These are phyloP conservation scores for Amaranthus palmeri DNA, from an alignment of 148 eudicot species.

Conservation along the genomic window DNA sequence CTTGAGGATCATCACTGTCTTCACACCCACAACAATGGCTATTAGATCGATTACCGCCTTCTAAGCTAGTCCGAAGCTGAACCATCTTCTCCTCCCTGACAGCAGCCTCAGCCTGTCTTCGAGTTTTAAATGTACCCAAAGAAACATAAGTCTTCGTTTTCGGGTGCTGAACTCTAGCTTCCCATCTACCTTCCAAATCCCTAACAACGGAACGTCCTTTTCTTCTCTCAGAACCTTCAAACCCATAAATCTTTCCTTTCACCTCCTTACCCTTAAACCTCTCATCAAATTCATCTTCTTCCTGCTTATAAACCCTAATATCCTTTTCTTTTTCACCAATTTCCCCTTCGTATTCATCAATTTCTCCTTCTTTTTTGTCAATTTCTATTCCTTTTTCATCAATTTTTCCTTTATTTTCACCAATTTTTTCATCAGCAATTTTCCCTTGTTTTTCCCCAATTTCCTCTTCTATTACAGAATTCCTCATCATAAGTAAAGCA, in stretches of 20 bases:
- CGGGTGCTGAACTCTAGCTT: conserved; percentile 23
- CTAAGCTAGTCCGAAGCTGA: conserved; percentile 16
- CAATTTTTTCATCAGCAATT: not conserved
- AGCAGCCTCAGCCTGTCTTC: conserved; percentile 22
- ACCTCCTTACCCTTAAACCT: conserved; percentile 8
- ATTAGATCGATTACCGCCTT: not conserved
- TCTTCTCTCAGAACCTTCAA: not conserved
- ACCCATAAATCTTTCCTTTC: conserved; percentile 1
- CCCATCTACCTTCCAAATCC: conserved; percentile 14
- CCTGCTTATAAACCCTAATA: conserved; percentile 18
- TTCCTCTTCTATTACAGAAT: not conserved
- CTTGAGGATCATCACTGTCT: not conserved
- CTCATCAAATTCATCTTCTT: conserved; percentile 22
- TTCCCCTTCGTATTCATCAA: conserved; percentile 21
- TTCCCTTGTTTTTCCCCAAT: conserved; percentile 22
- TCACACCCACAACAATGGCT: not conserved
- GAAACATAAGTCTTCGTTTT: conserved; percentile 8
- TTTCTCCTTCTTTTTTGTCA: conserved; percentile 10
- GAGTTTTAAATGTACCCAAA: conserved; percentile 15
- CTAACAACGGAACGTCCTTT: conserved; percentile 18
- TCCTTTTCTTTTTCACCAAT: conserved; percentile 21
- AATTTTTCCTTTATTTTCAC: not conserved
- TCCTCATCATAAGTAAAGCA: not conserved
- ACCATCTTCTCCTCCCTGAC: conserved; percentile 17
- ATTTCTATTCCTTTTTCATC: conserved; percentile 1